Conservation (phyloP, 2,329 filamentous ascomycete species). For the Ophiostoma ips region DNA sequence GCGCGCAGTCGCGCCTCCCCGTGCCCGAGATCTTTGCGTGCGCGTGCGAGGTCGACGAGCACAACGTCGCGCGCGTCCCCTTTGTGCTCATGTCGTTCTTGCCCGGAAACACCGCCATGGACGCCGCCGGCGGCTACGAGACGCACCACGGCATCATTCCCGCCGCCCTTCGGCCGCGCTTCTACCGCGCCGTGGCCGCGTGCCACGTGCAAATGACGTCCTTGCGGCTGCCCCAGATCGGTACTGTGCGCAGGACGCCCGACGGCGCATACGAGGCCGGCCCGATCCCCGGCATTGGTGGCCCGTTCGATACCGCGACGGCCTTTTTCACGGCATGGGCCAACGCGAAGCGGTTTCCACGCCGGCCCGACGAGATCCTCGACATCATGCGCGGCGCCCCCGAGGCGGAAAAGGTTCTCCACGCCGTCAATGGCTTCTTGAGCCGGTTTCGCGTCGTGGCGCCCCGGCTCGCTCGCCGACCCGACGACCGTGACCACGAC, state of each 20-base stretch:
- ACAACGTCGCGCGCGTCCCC: slow-evolving; percentile 16
- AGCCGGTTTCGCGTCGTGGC: slow-evolving; percentile 5
- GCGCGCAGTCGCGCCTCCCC: background rate
- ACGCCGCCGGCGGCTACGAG: slow-evolving; percentile 14
- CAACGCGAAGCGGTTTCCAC: slow-evolving; percentile 11
- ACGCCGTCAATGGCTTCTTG: slow-evolving; percentile 10
- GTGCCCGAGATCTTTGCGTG: slow-evolving; percentile 18
- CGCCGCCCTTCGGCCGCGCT: background rate
- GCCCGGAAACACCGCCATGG: slow-evolving; percentile 19
- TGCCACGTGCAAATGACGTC: slow-evolving; percentile 12
- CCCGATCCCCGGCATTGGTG: slow-evolving; percentile 9
- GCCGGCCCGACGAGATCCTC: slow-evolving; percentile 9
- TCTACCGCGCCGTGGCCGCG: slow-evolving; percentile 10
- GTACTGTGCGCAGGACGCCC: slow-evolving; percentile 4
- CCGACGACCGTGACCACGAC: no score
- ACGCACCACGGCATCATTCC: slow-evolving; percentile 14
- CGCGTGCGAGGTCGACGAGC: slow-evolving; percentile 11
- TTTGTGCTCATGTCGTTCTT: slow-evolving; percentile 21
- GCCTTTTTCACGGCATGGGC: slow-evolving; percentile 16
- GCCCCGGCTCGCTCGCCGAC: background rate
- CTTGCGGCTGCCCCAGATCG: slow-evolving; percentile 12
- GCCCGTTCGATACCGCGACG: slow-evolving; percentile 15
- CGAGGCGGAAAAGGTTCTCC: slow-evolving; percentile 6
- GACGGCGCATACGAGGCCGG: slow-evolving; percentile 13
- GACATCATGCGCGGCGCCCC: slow-evolving; percentile 12